A percentile compares a stretch with the other conserved stretches of the same genome.
Evolutionary conservation across 148 eudicot genomes (phyloP).

Genomic region (Chenopodium album): DNA sequence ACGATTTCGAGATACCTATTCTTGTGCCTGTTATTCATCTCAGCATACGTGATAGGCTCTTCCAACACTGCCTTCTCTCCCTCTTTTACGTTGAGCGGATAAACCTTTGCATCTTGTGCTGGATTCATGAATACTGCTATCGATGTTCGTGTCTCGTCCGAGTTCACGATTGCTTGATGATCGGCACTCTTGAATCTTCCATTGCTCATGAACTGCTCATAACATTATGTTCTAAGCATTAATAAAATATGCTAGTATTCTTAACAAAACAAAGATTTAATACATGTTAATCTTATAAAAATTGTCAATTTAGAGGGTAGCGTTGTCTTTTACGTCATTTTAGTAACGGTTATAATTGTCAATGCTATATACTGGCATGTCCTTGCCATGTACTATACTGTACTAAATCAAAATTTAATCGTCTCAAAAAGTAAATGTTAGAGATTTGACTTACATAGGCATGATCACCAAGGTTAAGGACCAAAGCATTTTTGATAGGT

Average conservation of each 20-base stretch:
- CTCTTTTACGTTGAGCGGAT: conserved; percentile 52
- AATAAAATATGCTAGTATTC: no score
- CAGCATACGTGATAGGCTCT: conserved; percentile 50
- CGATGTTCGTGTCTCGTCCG: conserved; percentile 43
- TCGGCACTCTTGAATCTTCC: conserved; percentile 85
- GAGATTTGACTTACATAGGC: conserved; percentile 40
- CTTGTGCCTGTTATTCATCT: conserved; percentile 54
- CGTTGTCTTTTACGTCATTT: no score
- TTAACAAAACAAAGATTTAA: no score
- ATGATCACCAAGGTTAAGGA: conserved; percentile 69
- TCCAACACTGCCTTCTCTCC: conserved; percentile 63
- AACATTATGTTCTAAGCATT: background rate
- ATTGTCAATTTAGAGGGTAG: no score
- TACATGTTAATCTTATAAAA: no score
- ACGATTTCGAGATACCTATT: conserved; percentile 36
- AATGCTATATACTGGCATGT: no score
- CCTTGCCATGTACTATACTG: no score
- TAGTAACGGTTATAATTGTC: no score
- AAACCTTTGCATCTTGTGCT: conserved; percentile 53
- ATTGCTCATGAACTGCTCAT: conserved; percentile 57
- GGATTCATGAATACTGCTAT: conserved; percentile 68
- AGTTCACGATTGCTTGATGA: conserved; percentile 69
- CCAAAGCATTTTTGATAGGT: conserved; percentile 66
- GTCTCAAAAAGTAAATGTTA: background rate
- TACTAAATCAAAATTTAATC: no score